phyloP scores from a whole-genome alignment of 331 rosid genomes.

The Erythrophleum ivorense region DNA sequence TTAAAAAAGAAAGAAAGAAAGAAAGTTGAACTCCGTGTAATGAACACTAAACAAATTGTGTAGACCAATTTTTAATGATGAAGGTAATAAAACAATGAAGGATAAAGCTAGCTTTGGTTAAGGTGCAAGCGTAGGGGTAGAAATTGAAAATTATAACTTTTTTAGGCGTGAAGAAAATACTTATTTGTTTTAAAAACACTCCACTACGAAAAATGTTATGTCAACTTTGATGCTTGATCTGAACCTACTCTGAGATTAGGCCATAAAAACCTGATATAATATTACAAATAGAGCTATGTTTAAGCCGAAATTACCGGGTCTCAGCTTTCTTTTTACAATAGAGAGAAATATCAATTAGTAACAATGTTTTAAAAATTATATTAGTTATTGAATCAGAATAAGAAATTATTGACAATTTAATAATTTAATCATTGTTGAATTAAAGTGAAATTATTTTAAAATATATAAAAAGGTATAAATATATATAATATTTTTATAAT shows the following conservation, averaged over 20 bases:
- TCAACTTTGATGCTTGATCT: conserved; percentile 14
- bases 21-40: neutral
- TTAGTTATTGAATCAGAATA: no score
- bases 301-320: conserved; percentile 40
- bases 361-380: neutral
- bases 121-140: neutral
- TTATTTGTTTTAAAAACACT: neutral
- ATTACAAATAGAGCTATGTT: conserved; percentile 20
- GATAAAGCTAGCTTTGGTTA: neutral
- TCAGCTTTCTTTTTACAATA: neutral
- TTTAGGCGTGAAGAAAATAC: neutral
- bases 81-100: neutral
- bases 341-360: neutral
- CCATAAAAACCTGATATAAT: neutral
- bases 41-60: neutral
- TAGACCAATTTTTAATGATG: neutral
- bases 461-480: no score
- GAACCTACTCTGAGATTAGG: conserved; percentile 2
- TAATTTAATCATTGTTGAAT: no score
- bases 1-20: neutral
- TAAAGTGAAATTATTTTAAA: no score
- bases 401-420: no score
- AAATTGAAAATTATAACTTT: neutral
- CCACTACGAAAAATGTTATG: neutral
- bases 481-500: no score